Conservation (phyloP, 148 eudicot species). For the Amaranthus palmeri region DNA sequence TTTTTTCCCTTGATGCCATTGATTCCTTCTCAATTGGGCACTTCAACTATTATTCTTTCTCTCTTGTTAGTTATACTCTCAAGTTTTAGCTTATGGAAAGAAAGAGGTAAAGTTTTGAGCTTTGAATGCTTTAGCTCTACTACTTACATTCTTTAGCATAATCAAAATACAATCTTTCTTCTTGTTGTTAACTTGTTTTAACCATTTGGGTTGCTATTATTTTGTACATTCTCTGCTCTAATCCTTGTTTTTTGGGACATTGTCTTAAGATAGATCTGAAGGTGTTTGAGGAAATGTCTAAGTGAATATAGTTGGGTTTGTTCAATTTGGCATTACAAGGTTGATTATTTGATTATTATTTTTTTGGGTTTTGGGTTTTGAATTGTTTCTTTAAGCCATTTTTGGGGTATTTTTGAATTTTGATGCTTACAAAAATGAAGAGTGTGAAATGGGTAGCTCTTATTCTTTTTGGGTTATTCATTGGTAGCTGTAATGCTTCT, state of each 20-base stretch:
- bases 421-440: conserved; percentile 27
- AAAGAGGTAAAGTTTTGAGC: conserved; percentile 37
- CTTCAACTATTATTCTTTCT: conserved; percentile 14
- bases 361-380: conserved; percentile 11
- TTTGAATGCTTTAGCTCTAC: conserved; percentile 11
- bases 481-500: conserved; percentile 38
- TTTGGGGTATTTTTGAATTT: conserved; percentile 9
- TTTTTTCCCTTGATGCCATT: conserved; percentile 28
- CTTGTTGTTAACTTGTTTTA: conserved; percentile 21
- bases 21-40: conserved; percentile 25
- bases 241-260: conserved; percentile 12
- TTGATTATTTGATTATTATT: conserved; percentile 8
- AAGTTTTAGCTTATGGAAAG: conserved; percentile 10
- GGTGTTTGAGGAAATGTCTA: conserved; percentile 28
- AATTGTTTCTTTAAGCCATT: not conserved
- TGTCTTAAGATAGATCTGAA: conserved; percentile 26
- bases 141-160: not conserved
- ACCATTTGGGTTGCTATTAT: conserved; percentile 13
- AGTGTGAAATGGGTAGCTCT: conserved; percentile 33
- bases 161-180: not conserved
- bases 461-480: conserved; percentile 31
- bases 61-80: not conserved
- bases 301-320: conserved; percentile 22
- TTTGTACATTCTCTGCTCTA: not conserved
- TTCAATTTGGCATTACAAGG: conserved; percentile 14